These are phyloP conservation scores for Mucor sp. DNA, from an alignment of 371 early-diverging fungal genomes.

Conservation along the genomic window DNA sequence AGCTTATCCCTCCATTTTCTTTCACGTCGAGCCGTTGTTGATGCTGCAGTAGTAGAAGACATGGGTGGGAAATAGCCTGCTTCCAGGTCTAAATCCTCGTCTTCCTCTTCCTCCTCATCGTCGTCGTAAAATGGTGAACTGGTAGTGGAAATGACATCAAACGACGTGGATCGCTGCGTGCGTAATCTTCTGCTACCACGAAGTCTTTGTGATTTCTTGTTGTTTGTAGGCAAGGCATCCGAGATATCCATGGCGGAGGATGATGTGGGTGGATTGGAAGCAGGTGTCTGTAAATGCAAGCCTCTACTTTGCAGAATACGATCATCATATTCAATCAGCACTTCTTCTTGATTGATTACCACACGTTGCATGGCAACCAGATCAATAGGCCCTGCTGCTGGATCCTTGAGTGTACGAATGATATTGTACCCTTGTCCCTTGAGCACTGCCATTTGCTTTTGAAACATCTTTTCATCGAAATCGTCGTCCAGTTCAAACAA, in stretches of 20 bases:
- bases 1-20: conserved; percentile 21
- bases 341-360: conserved; percentile 59
- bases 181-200: conserved; percentile 19
- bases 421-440: conserved; percentile 88
- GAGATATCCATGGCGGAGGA: not conserved
- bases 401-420: conserved; percentile 66
- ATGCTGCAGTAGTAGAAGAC: not conserved
- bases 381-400: conserved; percentile 58
- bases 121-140: conserved; percentile 5
- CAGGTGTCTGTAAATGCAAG: not conserved
- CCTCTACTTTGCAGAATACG: conserved; percentile 19
- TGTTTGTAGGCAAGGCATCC: conserved; percentile 6
- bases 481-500: conserved; percentile 73
- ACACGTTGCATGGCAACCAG: conserved; percentile 57
- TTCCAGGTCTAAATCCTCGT: not conserved
- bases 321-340: conserved; percentile 47
- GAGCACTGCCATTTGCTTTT: conserved; percentile 80
- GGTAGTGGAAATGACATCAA: conserved; percentile 28
- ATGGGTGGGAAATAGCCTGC: not conserved
- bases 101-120: conserved; percentile 4
- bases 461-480: conserved; percentile 82
- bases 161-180: conserved; percentile 42
- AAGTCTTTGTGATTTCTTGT: conserved; percentile 3
- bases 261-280: not conserved
- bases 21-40: not conserved